Percentiles rank a stretch among this genome's conserved stretches.
Conservation (phyloP, 305 asterid species). For the Fraxinus albicans region DNA sequence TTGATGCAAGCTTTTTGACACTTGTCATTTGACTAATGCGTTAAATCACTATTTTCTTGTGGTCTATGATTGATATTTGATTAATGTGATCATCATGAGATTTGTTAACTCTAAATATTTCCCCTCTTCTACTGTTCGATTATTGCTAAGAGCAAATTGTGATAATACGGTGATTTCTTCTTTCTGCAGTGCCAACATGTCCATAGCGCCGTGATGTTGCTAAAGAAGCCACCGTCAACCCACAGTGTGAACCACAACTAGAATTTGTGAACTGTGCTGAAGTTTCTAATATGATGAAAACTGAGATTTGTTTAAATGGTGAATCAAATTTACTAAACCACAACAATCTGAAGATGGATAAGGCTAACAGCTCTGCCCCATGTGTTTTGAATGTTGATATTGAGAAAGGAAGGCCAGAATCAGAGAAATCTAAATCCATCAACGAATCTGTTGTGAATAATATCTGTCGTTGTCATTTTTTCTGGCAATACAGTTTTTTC, state of each 20-base stretch:
- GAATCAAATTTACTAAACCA: constrained; percentile 37
- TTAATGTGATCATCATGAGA: neutral
- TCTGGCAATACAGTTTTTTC: neutral
- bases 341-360: constrained; percentile 38
- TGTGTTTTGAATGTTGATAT: constrained; percentile 43
- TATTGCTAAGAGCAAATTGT: constrained; percentile 8
- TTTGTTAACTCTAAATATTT: neutral
- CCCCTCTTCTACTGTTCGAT: constrained; percentile 3
- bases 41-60: neutral
- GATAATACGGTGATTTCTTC: neutral
- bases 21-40: neutral
- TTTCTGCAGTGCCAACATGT: constrained; percentile 47
- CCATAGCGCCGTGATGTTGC: constrained; percentile 34
- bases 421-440: constrained; percentile 29
- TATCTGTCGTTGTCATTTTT: constrained; percentile 5
- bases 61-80: neutral
- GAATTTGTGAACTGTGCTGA: constrained; percentile 25
- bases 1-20: constrained; percentile 7
- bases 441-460: constrained; percentile 41
- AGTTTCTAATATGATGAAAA: constrained; percentile 40
- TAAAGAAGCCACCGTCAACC: constrained; percentile 38
- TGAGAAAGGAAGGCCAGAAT: constrained; percentile 64
- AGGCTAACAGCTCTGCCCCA: constrained; percentile 34
- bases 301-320: constrained; percentile 34
- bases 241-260: constrained; percentile 34